Base-by-base conservation (phyloP, 805 yeast species). In the Spathaspora boniae region DNA sequence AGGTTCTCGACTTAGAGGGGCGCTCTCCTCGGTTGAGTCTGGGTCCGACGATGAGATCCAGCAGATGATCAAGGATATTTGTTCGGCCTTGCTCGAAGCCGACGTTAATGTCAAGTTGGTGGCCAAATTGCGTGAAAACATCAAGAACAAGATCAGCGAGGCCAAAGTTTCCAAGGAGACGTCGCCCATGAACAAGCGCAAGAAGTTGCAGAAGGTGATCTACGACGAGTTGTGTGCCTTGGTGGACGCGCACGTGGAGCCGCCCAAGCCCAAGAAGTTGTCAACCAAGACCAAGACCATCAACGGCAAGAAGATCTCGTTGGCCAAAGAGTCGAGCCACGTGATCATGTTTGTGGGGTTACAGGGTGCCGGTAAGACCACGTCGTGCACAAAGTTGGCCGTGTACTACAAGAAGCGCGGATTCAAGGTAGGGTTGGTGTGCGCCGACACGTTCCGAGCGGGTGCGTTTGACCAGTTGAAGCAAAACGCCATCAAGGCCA, bases 381-480 rank as follows among this genome's bases (percentile, higher is more conserved):
- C 98, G 0, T 81, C 96, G 2, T 89, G 97, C 78, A 93, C 98
- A 2, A 93, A 93, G 51, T 70, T 91, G 50, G 98, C 98, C 0
- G 95, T 87, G 2, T 89, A 86, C 57, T 93, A 93, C 58, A 91
- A 88, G 53, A 78, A 89, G 54, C 72, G 97, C 53, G 97, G 97
- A 2, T 87, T 81, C 63, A 89, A 88, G 57, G 95, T 87, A 31
- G 98, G 98, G 35, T 70, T 93, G 55, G 98, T 93, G 17, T 93
- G 98, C 76, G 98, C 98, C 2, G 98, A 93, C 69, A 93, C 98
- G 20, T 93, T 91, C 72, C 81, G 98, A 73, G 98, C 98, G 24
- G 98, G 98, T 73, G 98, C 98, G 2, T 91, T 91, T 68, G 98
- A 91, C 64, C 98, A 91, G 70, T 75, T 91, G 62, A 91, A 93